phyloP scores from a whole-genome alignment of 2,329 filamentous ascomycete genomes.

The Colletotrichum phormii region DNA sequence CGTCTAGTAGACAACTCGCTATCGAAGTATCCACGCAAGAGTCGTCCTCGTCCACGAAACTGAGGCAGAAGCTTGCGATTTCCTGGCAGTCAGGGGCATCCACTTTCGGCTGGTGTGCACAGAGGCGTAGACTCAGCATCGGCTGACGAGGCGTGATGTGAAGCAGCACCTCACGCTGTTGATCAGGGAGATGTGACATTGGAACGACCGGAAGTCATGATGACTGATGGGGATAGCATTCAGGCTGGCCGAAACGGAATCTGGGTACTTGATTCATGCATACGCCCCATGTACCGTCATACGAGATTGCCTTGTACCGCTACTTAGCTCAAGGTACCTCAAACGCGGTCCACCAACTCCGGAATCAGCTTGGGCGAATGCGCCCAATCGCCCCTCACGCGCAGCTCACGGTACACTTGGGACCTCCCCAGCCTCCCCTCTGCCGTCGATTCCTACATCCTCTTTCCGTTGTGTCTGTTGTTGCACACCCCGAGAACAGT shows the following conservation, averaged over 20 bases:
- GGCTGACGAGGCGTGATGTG: not conserved
- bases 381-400: conserved; percentile 31
- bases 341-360: conserved; percentile 19
- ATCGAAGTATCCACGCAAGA: not conserved
- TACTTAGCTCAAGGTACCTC: conserved; percentile 41
- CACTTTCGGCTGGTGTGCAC: not conserved
- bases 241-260: conserved; percentile 25
- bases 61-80: not conserved
- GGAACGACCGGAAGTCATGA: conserved; percentile 26
- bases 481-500: not conserved
- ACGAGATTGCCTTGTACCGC: conserved; percentile 42
- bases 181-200: conserved; percentile 28
- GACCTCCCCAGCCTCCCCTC: conserved; percentile 18
- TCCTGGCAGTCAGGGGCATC: not conserved
- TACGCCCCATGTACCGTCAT: conserved; percentile 42
- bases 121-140: not conserved
- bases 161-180: conserved; percentile 9
- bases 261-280: conserved; percentile 45
- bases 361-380: conserved; percentile 24
- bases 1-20: conserved; percentile 5
- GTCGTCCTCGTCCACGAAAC: not conserved
- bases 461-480: not conserved
- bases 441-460: not conserved
- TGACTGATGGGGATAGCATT: conserved; percentile 25
- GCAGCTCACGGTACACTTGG: conserved; percentile 20